Percentiles rank a stretch among this genome's conserved stretches.
These are phyloP conservation scores for Polymyxa betae DNA, from an alignment of 208 protist genomes.

Conservation along the genomic window DNA sequence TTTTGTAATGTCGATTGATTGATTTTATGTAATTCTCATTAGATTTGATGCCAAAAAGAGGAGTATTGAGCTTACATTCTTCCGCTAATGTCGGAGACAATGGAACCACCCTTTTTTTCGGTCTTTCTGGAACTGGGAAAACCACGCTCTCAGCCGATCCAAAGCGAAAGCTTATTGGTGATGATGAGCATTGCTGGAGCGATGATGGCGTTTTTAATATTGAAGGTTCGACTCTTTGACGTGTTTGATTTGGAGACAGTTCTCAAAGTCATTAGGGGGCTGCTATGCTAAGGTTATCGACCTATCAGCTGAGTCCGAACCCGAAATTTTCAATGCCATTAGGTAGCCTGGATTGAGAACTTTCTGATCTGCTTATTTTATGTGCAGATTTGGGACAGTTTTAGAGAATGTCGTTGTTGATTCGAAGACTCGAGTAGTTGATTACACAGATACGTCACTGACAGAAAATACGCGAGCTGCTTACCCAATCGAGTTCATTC, in stretches of 20 bases:
- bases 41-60: conserved; percentile 85
- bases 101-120: too few relatives aligned
- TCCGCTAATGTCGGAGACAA: conserved; percentile 88
- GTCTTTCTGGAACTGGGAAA: conserved; percentile 87
- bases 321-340: conserved; percentile 86
- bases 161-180: conserved; percentile 81
- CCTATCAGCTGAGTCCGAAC: conserved; percentile 82
- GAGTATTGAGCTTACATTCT: conserved; percentile 88
- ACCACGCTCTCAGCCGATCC: conserved; percentile 88
- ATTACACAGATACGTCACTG: conserved; percentile 87
- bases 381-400: conserved; percentile 82
- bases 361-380: conserved; percentile 38
- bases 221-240: too few relatives aligned
- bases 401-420: conserved; percentile 84
- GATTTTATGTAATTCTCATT: neutral
- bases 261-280: conserved; percentile 69
- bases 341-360: conserved; percentile 9
- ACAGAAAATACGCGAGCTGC: conserved; percentile 93
- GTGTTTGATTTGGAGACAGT: neutral
- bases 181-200: conserved; percentile 88
- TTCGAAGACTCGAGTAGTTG: conserved; percentile 75
- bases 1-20: too few relatives aligned
- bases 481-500: conserved; percentile 91
- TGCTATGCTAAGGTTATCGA: conserved; percentile 88
- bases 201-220: conserved; percentile 86